These are phyloP conservation scores for Russula abietina DNA, from an alignment of 768 basidiomycete species.

Conservation along the genomic window DNA sequence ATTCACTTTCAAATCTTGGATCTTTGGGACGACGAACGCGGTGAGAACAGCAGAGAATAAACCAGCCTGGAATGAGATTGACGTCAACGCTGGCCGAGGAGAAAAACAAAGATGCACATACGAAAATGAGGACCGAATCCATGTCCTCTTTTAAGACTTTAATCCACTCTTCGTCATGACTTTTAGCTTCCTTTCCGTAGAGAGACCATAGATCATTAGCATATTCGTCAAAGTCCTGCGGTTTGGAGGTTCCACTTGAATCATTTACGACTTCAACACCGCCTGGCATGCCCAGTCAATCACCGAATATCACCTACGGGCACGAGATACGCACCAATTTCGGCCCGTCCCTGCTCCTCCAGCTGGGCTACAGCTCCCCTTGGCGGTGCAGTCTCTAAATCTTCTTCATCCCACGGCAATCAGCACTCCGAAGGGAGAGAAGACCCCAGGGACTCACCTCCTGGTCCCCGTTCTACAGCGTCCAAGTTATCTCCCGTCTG, in stretches of 20 bases:
- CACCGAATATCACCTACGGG: too few relatives aligned
- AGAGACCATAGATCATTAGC: conserved; percentile 7
- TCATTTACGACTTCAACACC: background rate
- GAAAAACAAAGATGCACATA: background rate
- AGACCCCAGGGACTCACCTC: background rate
- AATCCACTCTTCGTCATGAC: background rate
- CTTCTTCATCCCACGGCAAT: background rate
- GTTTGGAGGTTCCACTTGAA: background rate
- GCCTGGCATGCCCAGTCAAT: too few relatives aligned
- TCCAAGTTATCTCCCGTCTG: background rate
- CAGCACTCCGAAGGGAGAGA: background rate
- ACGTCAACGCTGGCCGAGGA: background rate
- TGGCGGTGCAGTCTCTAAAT: background rate
- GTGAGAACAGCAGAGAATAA: conserved; percentile 17
- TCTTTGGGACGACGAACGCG: conserved; percentile 7
- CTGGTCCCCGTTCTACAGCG: background rate
- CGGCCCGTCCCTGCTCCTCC: background rate
- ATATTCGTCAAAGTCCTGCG: conserved; percentile 1
- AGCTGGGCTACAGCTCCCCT: too few relatives aligned
- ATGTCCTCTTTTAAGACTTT: background rate
- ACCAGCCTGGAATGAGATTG: conserved; percentile 5
- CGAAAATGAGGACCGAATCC: background rate
- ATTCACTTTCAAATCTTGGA: conserved; percentile 5
- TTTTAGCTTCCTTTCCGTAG: background rate
- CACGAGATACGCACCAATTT: background rate